Evolutionary conservation across 2,329 filamentous ascomycete genomes (phyloP).

Genomic region (Colletotrichum plurivorum): DNA sequence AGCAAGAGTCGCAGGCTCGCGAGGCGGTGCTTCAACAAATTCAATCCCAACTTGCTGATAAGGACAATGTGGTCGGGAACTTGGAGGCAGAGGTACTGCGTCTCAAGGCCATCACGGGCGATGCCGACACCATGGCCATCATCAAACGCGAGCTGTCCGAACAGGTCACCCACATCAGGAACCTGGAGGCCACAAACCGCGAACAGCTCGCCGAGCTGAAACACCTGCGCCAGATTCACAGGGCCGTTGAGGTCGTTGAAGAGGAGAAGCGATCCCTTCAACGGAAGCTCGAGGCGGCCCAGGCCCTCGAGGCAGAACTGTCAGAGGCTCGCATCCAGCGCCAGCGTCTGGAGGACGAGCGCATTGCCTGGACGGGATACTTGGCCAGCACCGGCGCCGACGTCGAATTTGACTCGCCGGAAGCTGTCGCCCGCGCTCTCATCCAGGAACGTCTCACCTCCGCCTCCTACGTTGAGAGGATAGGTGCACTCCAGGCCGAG

Average conservation of each 20-base stretch:
- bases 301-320: constrained; percentile 81
- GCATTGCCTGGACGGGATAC: constrained; percentile 87
- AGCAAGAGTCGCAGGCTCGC: constrained; percentile 69
- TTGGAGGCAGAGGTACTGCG: constrained; percentile 88
- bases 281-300: constrained; percentile 81
- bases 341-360: constrained; percentile 90
- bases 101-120: constrained; percentile 88
- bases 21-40: constrained; percentile 70
- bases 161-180: constrained; percentile 91
- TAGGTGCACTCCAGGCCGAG: constrained; percentile 86
- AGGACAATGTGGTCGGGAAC: constrained; percentile 78
- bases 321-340: constrained; percentile 85
- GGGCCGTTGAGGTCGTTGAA: constrained; percentile 92
- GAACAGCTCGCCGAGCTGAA: constrained; percentile 86
- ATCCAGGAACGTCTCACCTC: constrained; percentile 86
- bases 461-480: constrained; percentile 82
- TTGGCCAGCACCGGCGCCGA: constrained; percentile 77
- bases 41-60: constrained; percentile 77
- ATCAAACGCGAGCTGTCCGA: constrained; percentile 91
- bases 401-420: constrained; percentile 87
- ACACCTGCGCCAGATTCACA: constrained; percentile 84
- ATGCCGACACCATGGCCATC: constrained; percentile 86
- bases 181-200: constrained; percentile 83
- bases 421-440: constrained; percentile 87
- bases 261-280: constrained; percentile 92